Conservation (phyloP, 2,329 filamentous ascomycete genomes). For the Raffaelea arxii region DNA sequence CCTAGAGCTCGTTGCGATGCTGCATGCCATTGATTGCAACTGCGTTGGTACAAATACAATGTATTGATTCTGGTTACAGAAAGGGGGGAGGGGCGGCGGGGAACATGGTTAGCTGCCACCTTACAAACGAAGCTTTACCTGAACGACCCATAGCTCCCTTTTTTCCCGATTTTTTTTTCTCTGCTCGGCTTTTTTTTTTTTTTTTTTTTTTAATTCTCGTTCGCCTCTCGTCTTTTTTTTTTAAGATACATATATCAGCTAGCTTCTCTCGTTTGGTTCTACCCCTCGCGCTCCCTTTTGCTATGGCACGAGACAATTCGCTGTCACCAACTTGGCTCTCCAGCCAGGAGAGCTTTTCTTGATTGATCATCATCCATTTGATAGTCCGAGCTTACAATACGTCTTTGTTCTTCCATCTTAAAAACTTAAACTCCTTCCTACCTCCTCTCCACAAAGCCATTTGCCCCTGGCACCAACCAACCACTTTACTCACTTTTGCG, state of each 20-base stretch:
- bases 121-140: constrained; percentile 10
- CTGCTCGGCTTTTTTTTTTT: constrained; percentile 2
- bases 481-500: too few relatives aligned
- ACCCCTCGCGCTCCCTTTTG: constrained; percentile 23
- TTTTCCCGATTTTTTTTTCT: constrained; percentile 4
- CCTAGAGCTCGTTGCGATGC: too few relatives aligned
- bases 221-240: constrained; percentile 2
- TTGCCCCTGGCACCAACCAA: too few relatives aligned
- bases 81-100: too few relatives aligned
- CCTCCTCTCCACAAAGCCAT: too few relatives aligned
- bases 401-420: background rate
- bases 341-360: constrained; percentile 23
- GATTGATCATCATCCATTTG: too few relatives aligned
- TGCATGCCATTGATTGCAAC: too few relatives aligned
- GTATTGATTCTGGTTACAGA: too few relatives aligned
- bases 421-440: too few relatives aligned
- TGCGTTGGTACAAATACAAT: too few relatives aligned
- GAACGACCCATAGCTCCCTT: constrained; percentile 11
- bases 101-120: too few relatives aligned
- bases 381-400: too few relatives aligned
- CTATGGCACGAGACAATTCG: constrained; percentile 30
- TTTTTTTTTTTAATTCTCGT: constrained; percentile 3
- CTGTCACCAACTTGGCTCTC: constrained; percentile 23
- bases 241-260: constrained; percentile 12
- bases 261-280: constrained; percentile 15